Evolutionary conservation across 2,329 filamentous ascomycete species (phyloP).

Genomic region (Beauveria varroae): DNA sequence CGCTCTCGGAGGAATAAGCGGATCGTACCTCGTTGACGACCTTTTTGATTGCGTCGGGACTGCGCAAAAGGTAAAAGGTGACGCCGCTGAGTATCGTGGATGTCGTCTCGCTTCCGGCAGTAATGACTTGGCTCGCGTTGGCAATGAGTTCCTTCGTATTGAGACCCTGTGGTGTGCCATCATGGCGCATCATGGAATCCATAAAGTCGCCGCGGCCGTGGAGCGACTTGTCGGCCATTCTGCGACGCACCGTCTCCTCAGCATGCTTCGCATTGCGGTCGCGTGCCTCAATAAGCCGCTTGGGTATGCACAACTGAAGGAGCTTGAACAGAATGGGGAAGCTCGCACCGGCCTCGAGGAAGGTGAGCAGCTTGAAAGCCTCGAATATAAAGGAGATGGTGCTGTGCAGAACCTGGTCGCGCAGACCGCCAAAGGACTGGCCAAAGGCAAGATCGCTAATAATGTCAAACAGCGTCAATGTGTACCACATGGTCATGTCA

Average conservation of each 20-base stretch:
- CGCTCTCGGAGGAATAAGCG: background rate
- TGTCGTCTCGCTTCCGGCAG: background rate
- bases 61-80: background rate
- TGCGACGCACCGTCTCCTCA: background rate
- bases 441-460: conserved; percentile 23
- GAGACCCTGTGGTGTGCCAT: background rate
- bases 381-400: conserved; percentile 17
- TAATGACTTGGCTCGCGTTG: background rate
- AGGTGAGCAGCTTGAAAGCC: background rate
- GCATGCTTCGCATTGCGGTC: background rate
- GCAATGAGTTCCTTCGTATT: background rate
- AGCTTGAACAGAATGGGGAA: background rate
- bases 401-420: conserved; percentile 17
- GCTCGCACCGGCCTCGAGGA: background rate
- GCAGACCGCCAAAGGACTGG: conserved; percentile 19
- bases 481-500: conserved; percentile 20
- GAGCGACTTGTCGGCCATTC: background rate
- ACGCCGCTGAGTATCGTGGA: background rate
- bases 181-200: background rate
- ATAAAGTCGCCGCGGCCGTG: background rate
- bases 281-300: background rate
- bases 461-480: conserved; percentile 22
- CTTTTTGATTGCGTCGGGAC: too few species aligned
- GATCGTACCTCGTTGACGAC: background rate
- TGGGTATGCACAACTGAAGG: background rate